Conservation (phyloP, 768 basidiomycete genomes). For the Macrolepiota fuliginosa region DNA sequence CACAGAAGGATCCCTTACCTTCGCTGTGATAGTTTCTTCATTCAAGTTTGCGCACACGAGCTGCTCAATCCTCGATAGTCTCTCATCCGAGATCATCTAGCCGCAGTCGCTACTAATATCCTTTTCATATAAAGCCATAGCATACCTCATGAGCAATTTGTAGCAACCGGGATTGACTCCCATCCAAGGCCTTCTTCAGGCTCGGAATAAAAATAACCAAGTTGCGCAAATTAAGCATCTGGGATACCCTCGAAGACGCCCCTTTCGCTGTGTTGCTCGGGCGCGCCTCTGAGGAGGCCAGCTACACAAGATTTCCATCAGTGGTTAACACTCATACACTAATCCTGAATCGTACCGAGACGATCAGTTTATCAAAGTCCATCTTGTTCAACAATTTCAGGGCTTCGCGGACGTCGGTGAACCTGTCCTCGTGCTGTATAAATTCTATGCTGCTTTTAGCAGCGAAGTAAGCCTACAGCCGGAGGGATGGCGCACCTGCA, state of each 20-base stretch:
- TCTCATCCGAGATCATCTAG: conserved; percentile 75
- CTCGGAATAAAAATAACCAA: conserved; percentile 66
- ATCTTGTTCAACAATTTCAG: conserved; percentile 72
- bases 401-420: conserved; percentile 63
- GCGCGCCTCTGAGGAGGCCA: conserved; percentile 62
- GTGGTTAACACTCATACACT: background rate
- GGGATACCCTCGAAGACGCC: conserved; percentile 66
- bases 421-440: conserved; percentile 72
- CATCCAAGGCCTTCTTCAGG: conserved; percentile 59
- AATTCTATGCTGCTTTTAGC: conserved; percentile 47
- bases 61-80: conserved; percentile 59
- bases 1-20: conserved; percentile 37
- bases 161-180: conserved; percentile 59
- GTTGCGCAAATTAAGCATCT: conserved; percentile 78
- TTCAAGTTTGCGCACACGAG: conserved; percentile 67
- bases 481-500: conserved; percentile 47
- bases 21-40: conserved; percentile 59
- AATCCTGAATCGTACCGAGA: conserved; percentile 42
- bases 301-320: conserved; percentile 33
- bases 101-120: background rate
- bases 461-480: too few species aligned
- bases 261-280: conserved; percentile 53
- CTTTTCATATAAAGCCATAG: background rate
- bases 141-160: conserved; percentile 58
- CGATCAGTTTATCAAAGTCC: conserved; percentile 88